Conservation (phyloP, 129 eudicot species). For the Escallonia rubra region DNA sequence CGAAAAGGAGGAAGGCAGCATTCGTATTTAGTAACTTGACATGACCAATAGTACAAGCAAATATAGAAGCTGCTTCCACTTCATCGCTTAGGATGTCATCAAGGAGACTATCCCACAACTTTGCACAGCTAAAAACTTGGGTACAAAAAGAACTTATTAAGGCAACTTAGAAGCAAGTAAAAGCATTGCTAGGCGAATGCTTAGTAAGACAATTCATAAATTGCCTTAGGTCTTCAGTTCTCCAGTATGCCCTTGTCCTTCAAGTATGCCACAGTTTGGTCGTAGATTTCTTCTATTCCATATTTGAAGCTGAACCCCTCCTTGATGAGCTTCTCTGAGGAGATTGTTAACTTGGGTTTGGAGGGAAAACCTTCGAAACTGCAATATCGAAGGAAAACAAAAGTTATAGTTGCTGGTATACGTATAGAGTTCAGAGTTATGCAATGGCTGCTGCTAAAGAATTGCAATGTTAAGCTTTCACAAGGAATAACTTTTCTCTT, state of each 20-base stretch:
- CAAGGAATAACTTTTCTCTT: too few relatives aligned
- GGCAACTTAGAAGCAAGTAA: background rate
- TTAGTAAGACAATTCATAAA: background rate
- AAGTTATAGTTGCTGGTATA: too few relatives aligned
- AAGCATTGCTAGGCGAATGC: background rate
- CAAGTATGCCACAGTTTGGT: conserved; percentile 23
- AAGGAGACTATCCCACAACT: background rate
- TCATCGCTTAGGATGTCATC: background rate
- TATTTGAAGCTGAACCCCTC: conserved; percentile 39
- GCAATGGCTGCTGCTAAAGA: too few relatives aligned
- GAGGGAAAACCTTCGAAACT: conserved; percentile 35
- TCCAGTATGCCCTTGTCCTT: conserved; percentile 19
- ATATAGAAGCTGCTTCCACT: background rate
- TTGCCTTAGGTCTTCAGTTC: conserved; percentile 4
- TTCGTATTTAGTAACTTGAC: too few relatives aligned
- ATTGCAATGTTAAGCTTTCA: too few relatives aligned
- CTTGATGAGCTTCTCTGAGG: conserved; percentile 31
- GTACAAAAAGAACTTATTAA: too few relatives aligned
- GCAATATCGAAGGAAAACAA: background rate
- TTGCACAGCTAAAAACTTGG: too few relatives aligned
- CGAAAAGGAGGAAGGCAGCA: too few relatives aligned
- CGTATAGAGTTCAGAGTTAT: too few relatives aligned
- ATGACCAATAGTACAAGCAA: too few relatives aligned
- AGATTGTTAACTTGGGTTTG: conserved; percentile 28
- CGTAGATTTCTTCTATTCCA: conserved; percentile 32